Base-by-base conservation (phyloP, 176 grass and related monocot species). In the Rhipidocladum racemiflorum region DNA sequence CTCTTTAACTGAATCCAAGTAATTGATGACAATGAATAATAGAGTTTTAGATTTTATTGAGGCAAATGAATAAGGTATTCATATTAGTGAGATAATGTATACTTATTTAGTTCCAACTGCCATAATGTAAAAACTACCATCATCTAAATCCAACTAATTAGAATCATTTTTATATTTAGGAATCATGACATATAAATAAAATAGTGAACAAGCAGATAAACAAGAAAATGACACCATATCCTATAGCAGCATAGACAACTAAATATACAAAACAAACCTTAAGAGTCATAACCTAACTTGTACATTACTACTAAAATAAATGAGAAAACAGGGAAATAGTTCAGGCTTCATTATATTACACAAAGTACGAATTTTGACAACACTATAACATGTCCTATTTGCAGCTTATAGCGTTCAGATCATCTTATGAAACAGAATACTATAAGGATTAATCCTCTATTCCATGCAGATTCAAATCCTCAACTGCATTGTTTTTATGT, bases 11-110 rank as follows among this genome's bases (percentile, higher is more conserved):
- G 30, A 83, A 20, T 10, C 16, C 9, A 60, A 61, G 17, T 61
- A 72, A 5, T 57, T 48, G 13, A n/a, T 4, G 17, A 34, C 8
- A 45, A 45, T 81, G 35, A 69, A 9, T 40, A 60, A 60, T 60
- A 60, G 24, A 60, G 12, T 27, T 59, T 27, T 14, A 61, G 14
- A 80, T 21, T 34, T 43, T 32, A 15, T 42, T n/a, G 2, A 72
- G 4, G 35, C 14, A 77, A 48, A 42, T 63, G 34, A 62, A 65
- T 55, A 76, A 68, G 49, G 35, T 61, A 49, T 15, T 59, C 25
- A 86, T n/a, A 78, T 56, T 61, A 49, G 39, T 76, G 16, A 39
- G 17, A 84, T 59, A 68, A 48, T 36, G 3, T 55, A 40, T 12
- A 51, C 7, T 79, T 10, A 16, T 35, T 14, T 17, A 78, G 76